phyloP scores from a whole-genome alignment of 2,329 filamentous ascomycete genomes.

The Hypoxylon sp. region DNA sequence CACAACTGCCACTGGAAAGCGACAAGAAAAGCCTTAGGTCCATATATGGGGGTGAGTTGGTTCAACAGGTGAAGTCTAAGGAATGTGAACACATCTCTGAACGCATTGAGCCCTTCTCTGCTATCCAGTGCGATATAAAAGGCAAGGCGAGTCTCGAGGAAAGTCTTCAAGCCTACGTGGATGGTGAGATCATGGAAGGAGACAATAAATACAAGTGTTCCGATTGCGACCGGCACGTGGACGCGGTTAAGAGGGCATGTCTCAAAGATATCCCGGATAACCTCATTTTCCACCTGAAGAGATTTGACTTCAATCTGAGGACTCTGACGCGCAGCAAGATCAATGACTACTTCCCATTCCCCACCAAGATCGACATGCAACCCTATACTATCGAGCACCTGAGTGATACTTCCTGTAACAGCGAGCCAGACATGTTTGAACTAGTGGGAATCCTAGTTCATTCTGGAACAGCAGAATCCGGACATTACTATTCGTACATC shows the following conservation, averaged over 20 bases:
- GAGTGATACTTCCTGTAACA: conserved; percentile 70
- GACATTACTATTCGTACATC: conserved; percentile 97
- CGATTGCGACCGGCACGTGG: conserved; percentile 87
- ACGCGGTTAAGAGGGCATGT: conserved; percentile 93
- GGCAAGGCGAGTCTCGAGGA: conserved; percentile 87
- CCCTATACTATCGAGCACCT: conserved; percentile 92
- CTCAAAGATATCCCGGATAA: conserved; percentile 94
- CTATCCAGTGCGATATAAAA: conserved; percentile 96
- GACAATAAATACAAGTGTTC: conserved; percentile 99
- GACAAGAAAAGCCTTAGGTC: conserved; percentile 81
- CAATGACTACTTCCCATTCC: conserved; percentile 95
- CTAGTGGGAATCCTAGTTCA: conserved; percentile 96
- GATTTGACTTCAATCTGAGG: conserved; percentile 85
- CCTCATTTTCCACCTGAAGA: conserved; percentile 93
- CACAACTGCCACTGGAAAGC: conserved; percentile 77
- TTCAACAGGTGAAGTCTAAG: conserved; percentile 95
- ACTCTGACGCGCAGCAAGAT: conserved; percentile 90
- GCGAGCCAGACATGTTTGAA: conserved; percentile 84
- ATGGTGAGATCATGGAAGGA: conserved; percentile 96
- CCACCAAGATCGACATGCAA: conserved; percentile 84
- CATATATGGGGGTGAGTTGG: conserved; percentile 91
- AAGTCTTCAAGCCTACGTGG: conserved; percentile 93
- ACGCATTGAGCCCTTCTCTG: conserved; percentile 89
- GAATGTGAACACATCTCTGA: conserved; percentile 96
- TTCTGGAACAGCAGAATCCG: conserved; percentile 90